A percentile compares a stretch with the other conserved stretches of the same genome.
Conservation (phyloP, 1,284 basidiomycete species). For the Ceraceosorus guamensis region DNA sequence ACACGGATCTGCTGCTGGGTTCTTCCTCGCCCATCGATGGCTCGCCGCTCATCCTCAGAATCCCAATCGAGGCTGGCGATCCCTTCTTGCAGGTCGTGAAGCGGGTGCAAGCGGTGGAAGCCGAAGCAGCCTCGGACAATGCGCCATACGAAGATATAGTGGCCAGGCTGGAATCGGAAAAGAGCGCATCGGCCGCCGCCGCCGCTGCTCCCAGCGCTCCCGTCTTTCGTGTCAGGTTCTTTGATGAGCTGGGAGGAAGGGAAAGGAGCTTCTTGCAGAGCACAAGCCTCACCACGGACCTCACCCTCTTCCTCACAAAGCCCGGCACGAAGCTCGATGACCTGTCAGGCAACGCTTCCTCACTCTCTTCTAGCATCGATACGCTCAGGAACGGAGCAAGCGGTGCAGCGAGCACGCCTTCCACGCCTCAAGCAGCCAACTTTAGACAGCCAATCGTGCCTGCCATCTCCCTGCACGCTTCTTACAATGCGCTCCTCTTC, state of each 20-base stretch:
- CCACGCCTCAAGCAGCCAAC: slow-evolving; percentile 4
- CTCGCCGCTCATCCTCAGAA: slow-evolving; percentile 74
- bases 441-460: slow-evolving; percentile 52
- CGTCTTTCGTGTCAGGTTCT: slow-evolving; percentile 92
- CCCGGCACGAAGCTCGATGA: slow-evolving; percentile 18
- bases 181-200: slow-evolving; percentile 1
- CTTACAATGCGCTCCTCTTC: slow-evolving; percentile 94
- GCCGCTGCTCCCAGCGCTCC: slow-evolving; percentile 37
- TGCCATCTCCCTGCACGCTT: slow-evolving; percentile 67
- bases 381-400: background rate
- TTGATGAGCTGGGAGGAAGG: slow-evolving; percentile 74
- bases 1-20: slow-evolving; percentile 87
- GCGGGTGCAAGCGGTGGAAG: slow-evolving; percentile 74
- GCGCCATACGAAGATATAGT: slow-evolving; percentile 76
- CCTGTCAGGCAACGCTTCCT: background rate
- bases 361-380: background rate
- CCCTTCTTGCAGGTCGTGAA: slow-evolving; percentile 88
- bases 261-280: slow-evolving; percentile 48
- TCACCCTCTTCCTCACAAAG: slow-evolving; percentile 63
- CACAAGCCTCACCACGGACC: slow-evolving; percentile 72
- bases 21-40: slow-evolving; percentile 67
- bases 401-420: slow-evolving; percentile 8
- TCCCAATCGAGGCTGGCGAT: slow-evolving; percentile 77
- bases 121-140: slow-evolving; percentile 72
- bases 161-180: slow-evolving; percentile 50